Base-by-base conservation (phyloP, 73 alveolate genomes). In the Paramecium tetraurelia region DNA sequence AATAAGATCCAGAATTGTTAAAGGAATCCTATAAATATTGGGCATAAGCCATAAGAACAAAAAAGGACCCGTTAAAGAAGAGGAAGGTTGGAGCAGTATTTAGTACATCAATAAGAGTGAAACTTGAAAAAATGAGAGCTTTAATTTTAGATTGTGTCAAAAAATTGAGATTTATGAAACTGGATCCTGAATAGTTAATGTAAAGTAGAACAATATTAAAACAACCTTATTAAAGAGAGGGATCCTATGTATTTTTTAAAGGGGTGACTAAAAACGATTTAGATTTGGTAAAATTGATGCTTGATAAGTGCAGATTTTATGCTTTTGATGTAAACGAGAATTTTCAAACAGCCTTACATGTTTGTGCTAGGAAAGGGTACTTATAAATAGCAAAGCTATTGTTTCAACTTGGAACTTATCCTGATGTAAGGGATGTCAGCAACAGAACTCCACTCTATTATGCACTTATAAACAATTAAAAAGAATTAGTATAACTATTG, bases 321-420 rank as follows among this genome's bases (percentile, higher is more conserved):
- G 87, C 87, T 4, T 75, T 75, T 75, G 87, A 75, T 75, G 9
- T 75, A 29, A 75, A 75, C 35, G 87, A 75, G n/a, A 20, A 75
- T 12, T 22, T 22, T 3, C 5, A 35, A 20, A 75, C 87, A 16
- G 38, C 68, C 5, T 41, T 75, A 35, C 87, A 75, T 75, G 8
- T 75, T 16, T 16, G 87, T 75, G 10, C 87, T 14, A 11, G 16
- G 6, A 75, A 41, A 75, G 87, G 87, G n/a, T 11, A 12, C 16
- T 35, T 16, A 38, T 21, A 33, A 35, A 75, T 75, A 18, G 16
- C 87, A 31, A 59, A 75, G 20, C 36, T 5, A 20, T 75, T 75
- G 21, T 20, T 75, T 10, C 3, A 41, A 35, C 14, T 35, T 75
- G 87, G 87, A 9, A 16, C 87, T 0, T 75, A 75, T 75, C 38